Evolutionary conservation across 129 eudicot species (phyloP), one percentile per base, ranked within the genome.

Genomic region (Flaveria linearis): DNA sequence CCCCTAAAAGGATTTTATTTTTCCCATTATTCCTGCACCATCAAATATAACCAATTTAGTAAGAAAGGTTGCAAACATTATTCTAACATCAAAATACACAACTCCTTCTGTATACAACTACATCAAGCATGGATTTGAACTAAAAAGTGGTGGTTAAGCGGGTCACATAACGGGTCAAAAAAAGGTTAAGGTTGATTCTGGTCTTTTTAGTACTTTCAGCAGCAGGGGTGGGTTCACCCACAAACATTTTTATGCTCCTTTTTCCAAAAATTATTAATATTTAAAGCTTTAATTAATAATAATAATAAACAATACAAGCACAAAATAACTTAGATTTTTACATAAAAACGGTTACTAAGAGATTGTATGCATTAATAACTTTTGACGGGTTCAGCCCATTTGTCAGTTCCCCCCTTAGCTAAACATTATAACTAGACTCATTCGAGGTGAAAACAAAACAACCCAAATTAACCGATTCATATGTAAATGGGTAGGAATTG

Each of bases 1-100:
- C 23, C 28, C 98, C 98, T 30, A 93, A 85, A 70, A 93, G 96
- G 69, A 93, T 87, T 78, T 91, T 91, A 68, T 82, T 89, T 69
- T 81, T 84, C 39, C 82, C 96, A 74, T 78, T 76, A 52, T 81
- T 74, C 80, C 98, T 93, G 87, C 84, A 76, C 56, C 68, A 75
- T 69, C 46, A 11, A 76, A 76, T 43, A 28, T 77, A 56, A 72
- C 0, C 23, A 62, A 60, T 51, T 45, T 58, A 15, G 69, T 45
- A 66, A 82, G 60, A 61, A 71, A 55, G 60, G 11, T 46, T 58
- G 57, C 49, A 60, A 60, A 28, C 23, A 16, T 30, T 43, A 60
- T 68, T 39, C 41, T 74, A 71, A 18, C 30, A 50, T 45, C 47
- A 64, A 12, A 14, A 30, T 49, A 56, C 47, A 60, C 78, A 45